A percentile compares a stretch with the other conserved stretches of the same genome.
These are phyloP conservation scores for Phlyctochytrium bullatum DNA, from an alignment of 192 early-diverging fungal genomes.

Conservation along the genomic window DNA sequence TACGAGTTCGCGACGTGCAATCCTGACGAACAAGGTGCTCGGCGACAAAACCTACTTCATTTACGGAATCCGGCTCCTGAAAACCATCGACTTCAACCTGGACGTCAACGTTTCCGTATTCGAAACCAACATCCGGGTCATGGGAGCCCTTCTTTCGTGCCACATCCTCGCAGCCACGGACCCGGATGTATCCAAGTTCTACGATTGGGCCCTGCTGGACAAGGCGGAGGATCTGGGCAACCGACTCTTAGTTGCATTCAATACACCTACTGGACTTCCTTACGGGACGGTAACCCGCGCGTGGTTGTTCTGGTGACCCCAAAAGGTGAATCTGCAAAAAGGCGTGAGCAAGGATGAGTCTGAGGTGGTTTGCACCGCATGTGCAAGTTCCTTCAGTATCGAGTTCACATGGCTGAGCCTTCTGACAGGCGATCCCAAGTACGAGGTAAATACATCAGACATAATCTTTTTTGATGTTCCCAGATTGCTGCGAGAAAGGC, in stretches of 20 bases:
- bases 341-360: conserved; percentile 64
- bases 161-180: conserved; percentile 77
- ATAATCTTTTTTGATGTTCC: not conserved
- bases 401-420: conserved; percentile 87
- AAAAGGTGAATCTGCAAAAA: conserved; percentile 69
- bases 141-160: conserved; percentile 76
- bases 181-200: conserved; percentile 49
- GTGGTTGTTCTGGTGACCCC: not conserved
- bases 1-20: conserved; percentile 26
- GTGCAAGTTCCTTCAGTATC: conserved; percentile 77
- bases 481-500: conserved; percentile 43
- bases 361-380: conserved; percentile 66
- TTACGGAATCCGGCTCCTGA: conserved; percentile 48
- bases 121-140: conserved; percentile 81
- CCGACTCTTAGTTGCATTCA: conserved; percentile 76
- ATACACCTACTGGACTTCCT: conserved; percentile 72
- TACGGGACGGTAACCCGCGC: conserved; percentile 48
- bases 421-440: conserved; percentile 70
- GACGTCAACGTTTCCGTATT: conserved; percentile 85
- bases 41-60: conserved; percentile 63
- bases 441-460: conserved; percentile 52
- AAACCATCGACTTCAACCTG: conserved; percentile 63
- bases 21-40: conserved; percentile 44
- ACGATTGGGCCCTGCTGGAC: conserved; percentile 66
- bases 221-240: conserved; percentile 72